These are phyloP conservation scores for Themeda triandra DNA, from an alignment of 176 grass and related monocot species.

Conservation along the genomic window DNA sequence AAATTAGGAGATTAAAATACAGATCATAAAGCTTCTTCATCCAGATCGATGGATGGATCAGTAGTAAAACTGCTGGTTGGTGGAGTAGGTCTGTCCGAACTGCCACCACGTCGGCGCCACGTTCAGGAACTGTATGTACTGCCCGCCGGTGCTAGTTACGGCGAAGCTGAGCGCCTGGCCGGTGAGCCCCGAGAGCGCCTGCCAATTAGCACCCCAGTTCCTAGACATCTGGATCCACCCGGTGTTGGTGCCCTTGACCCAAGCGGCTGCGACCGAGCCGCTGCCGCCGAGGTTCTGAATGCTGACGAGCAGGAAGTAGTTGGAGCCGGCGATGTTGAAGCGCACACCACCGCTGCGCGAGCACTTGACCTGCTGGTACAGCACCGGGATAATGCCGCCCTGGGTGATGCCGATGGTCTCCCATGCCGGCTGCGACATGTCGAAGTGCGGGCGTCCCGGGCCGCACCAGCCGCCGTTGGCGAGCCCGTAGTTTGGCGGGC, in stretches of 20 bases:
- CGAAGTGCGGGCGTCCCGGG: slow-evolving; percentile 42
- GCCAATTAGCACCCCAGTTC: slow-evolving; percentile 71
- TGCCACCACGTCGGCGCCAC: slow-evolving; percentile 32
- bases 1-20: too few relatives aligned
- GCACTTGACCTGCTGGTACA: slow-evolving; percentile 51
- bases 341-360: slow-evolving; percentile 39
- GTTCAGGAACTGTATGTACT: slow-evolving; percentile 36
- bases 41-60: neutral
- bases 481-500: slow-evolving; percentile 54
- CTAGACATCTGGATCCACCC: slow-evolving; percentile 32
- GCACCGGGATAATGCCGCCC: slow-evolving; percentile 56
- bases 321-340: slow-evolving; percentile 33
- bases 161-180: slow-evolving; percentile 54
- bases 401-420: slow-evolving; percentile 22
- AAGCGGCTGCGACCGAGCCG: slow-evolving; percentile 27
- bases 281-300: slow-evolving; percentile 49
- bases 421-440: slow-evolving; percentile 74
- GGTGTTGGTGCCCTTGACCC: slow-evolving; percentile 20
- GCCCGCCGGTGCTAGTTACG: slow-evolving; percentile 40
- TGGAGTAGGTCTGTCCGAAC: slow-evolving; percentile 55
- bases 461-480: slow-evolving; percentile 66
- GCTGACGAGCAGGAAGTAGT: slow-evolving; percentile 50
- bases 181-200: slow-evolving; percentile 4
- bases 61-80: slow-evolving; percentile 44
- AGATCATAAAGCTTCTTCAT: too few relatives aligned